Percentiles rank a stretch among this genome's conserved stretches.
These are phyloP conservation scores for Globisporangium cederbergense DNA, from an alignment of 352 stramenopile species.

Conservation along the genomic window DNA sequence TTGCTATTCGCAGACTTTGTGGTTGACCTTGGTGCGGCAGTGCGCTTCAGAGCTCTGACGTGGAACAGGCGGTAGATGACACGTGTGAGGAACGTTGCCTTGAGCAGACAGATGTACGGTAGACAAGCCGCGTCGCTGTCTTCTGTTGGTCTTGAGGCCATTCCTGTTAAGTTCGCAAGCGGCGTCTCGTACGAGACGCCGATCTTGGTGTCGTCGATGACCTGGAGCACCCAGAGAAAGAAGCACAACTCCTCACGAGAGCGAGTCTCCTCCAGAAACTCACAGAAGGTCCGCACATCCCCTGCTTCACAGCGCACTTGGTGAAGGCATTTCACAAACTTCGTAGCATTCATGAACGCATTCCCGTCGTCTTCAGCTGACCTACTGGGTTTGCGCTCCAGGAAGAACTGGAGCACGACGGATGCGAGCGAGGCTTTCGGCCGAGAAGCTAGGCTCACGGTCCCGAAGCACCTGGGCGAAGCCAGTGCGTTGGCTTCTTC, in stretches of 20 bases:
- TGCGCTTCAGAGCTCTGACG: conserved; percentile 24
- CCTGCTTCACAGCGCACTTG: conserved; percentile 23
- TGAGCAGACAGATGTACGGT: conserved; percentile 43
- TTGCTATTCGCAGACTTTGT: conserved; percentile 15
- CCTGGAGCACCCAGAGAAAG: conserved; percentile 51
- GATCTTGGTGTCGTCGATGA: conserved; percentile 36
- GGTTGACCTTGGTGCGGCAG: conserved; percentile 5
- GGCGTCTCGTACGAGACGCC: conserved; percentile 45
- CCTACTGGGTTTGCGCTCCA: conserved; percentile 31
- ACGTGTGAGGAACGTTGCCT: conserved; percentile 49
- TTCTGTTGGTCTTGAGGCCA: background rate
- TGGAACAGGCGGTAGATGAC: conserved; percentile 43
- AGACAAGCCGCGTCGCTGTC: background rate
- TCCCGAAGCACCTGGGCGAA: conserved; percentile 1
- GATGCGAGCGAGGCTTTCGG: conserved; percentile 21
- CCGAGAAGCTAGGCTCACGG: background rate
- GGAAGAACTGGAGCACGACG: conserved; percentile 51
- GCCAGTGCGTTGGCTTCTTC: conserved; percentile 36
- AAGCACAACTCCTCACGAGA: conserved; percentile 46
- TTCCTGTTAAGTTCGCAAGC: background rate
- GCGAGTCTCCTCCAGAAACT: conserved; percentile 41
- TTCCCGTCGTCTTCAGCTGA: conserved; percentile 22
- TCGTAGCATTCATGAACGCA: conserved; percentile 26
- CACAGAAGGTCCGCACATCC: conserved; percentile 52
- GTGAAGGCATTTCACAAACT: conserved; percentile 39